Conservation (phyloP, 495 filamentous ascomycete species). For the Apiosordaria backusii region DNA sequence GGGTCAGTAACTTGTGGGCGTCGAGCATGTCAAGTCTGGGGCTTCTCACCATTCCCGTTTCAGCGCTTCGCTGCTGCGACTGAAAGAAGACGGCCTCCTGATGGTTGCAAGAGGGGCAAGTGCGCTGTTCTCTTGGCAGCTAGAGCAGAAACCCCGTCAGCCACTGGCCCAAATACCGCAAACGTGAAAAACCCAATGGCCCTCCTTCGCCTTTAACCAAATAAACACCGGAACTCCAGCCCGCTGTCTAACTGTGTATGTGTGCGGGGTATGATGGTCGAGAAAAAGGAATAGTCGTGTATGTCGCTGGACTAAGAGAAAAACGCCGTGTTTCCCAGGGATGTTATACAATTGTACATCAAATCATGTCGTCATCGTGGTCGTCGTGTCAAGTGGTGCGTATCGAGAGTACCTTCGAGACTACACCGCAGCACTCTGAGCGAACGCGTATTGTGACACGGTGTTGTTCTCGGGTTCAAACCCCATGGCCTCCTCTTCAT, state of each 20-base stretch:
- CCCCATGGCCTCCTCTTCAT: conserved; percentile 17
- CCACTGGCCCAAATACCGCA: conserved; percentile 10
- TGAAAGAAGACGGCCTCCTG: conserved; percentile 95
- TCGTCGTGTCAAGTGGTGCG: conserved; percentile 3
- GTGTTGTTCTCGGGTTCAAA: not conserved
- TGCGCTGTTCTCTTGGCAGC: conserved; percentile 80
- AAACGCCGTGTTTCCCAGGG: not conserved
- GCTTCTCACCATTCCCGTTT: conserved; percentile 90
- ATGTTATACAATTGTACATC: not conserved
- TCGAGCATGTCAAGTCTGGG: not conserved
- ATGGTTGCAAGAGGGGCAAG: conserved; percentile 79
- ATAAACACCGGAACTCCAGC: conserved; percentile 3
- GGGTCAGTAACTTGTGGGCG: conserved; percentile 24
- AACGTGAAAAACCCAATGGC: conserved; percentile 2
- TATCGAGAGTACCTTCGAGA: not conserved
- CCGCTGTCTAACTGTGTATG: not conserved
- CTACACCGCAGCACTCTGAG: not conserved
- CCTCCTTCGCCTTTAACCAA: conserved; percentile 2
- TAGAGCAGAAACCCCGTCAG: conserved; percentile 52
- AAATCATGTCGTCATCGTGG: conserved; percentile 7
- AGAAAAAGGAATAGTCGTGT: not conserved
- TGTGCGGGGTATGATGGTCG: not conserved
- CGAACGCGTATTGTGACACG: not conserved
- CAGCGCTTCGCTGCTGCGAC: conserved; percentile 90
- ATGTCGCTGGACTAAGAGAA: not conserved